A percentile compares a stretch with the other conserved stretches of the same genome.
Conservation (phyloP, 345 rosid species). For the Gossypium longicalyx region DNA sequence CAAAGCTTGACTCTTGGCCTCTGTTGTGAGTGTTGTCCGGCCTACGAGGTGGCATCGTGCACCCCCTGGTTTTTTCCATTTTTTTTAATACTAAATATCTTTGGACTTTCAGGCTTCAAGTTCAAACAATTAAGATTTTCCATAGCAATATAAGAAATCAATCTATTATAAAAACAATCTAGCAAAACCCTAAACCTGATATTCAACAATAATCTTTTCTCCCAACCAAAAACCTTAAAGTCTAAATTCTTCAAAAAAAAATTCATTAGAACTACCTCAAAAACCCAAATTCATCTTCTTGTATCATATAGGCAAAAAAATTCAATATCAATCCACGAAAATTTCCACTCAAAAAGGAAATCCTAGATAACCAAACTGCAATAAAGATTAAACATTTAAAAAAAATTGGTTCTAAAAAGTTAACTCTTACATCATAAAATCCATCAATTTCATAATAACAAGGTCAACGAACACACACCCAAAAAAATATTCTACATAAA, state of each 20-base stretch:
- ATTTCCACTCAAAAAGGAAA: background rate
- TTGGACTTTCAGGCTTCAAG: slow-evolving; percentile 11
- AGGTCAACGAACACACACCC: too few relatives aligned
- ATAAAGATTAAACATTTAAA: background rate
- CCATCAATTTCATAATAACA: background rate
- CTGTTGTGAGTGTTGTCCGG: too few relatives aligned
- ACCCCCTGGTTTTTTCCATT: too few relatives aligned
- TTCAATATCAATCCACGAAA: slow-evolving; percentile 7
- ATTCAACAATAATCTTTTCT: slow-evolving; percentile 2
- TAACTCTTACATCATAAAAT: background rate
- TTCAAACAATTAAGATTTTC: background rate
- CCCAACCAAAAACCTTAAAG: background rate
- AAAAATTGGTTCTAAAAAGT: background rate
- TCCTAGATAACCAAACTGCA: background rate
- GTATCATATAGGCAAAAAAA: background rate
- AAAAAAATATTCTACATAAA: too few relatives aligned
- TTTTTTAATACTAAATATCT: background rate
- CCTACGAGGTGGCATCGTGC: too few relatives aligned
- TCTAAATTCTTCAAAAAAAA: slow-evolving; percentile 3
- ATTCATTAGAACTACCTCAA: background rate
- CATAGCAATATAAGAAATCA: background rate
- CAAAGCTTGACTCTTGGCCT: too few relatives aligned
- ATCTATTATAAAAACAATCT: background rate
- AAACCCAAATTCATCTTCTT: slow-evolving; percentile 5
- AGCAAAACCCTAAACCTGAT: slow-evolving; percentile 15